Evolutionary conservation across 306 rosid species (phyloP), one percentile per base, ranked within the genome.

Genomic region (Quercus variabilis): DNA sequence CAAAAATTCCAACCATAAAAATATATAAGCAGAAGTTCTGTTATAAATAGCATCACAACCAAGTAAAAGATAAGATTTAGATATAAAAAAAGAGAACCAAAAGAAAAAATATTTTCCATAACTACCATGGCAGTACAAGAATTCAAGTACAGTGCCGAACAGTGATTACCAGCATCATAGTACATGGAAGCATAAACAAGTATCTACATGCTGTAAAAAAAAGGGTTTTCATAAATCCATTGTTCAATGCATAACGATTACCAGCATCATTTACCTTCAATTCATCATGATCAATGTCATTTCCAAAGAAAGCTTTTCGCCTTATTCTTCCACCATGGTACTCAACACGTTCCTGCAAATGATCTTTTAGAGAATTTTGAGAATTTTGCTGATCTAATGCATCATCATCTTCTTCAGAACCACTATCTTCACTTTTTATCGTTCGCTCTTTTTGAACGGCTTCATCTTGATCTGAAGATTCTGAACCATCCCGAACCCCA

Each of bases 281-380:
- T 76, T 82, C 87, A n/a, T 73, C 82, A 75, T 78, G 84, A 79
- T 82, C 88, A 76, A 72, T 74, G n/a, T 87, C 96, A 76, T 87
- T 73, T 80, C 82, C 88, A 85, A 95, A 92, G 28, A 87, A 56
- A 56, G 85, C 93, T 83, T 83, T 90, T 82, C 99, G 85, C 85
- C 99, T 91, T 9, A 28, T 80, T 80, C 98, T 87, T 83, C 98
- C 99, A 74, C 81, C 89, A 80, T 85, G 86, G 88, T 87, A 78
- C 82, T 95, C 99, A 38, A 87, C 88, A 75, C 77, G 84, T 77
- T 95, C 98, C 79, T 89, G 87, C 78, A 94, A 38, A 77, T 59
- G 83, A 72, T 82, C 79, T 75, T 74, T 69, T 57, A 21, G 76
- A 9, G 71, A 52, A 78, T 82, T 28, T 74, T 80, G 81, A 9